These are phyloP conservation scores for Psilocybe mexicana DNA, from an alignment of 1,284 basidiomycete species.

Conservation along the genomic window DNA sequence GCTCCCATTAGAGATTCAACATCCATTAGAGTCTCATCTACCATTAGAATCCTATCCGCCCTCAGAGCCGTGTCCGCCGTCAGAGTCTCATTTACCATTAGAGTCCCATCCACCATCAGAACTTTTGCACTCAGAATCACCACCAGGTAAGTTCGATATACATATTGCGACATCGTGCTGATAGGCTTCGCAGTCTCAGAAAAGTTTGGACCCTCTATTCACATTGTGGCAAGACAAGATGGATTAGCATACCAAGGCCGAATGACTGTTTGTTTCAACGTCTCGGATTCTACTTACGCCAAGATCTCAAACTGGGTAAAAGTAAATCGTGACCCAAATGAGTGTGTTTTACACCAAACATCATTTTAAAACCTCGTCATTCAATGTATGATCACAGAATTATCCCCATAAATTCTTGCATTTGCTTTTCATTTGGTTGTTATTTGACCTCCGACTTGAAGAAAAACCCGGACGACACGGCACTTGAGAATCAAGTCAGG, in stretches of 20 bases:
- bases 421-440: conserved; percentile 38
- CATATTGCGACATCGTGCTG: too few relatives aligned
- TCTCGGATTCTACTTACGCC: conserved; percentile 25
- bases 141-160: background rate
- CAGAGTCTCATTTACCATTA: too few relatives aligned
- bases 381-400: background rate
- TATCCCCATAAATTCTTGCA: conserved; percentile 1
- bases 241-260: conserved; percentile 20
- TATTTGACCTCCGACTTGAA: conserved; percentile 28
- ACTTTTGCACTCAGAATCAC: too few relatives aligned
- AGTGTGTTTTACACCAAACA: conserved; percentile 18
- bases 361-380: background rate
- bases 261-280: conserved; percentile 27
- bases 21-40: background rate
- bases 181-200: conserved; percentile 4
- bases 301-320: conserved; percentile 29
- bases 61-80: too few relatives aligned
- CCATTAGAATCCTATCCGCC: background rate
- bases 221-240: conserved; percentile 23
- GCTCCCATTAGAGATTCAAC: background rate
- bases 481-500: conserved; percentile 23
- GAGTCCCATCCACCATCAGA: too few relatives aligned
- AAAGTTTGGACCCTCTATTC: conserved; percentile 25
- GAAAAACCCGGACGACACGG: conserved; percentile 15
- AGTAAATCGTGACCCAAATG: conserved; percentile 12